Percentiles rank a stretch among this genome's conserved stretches.
These are phyloP conservation scores for Xylaria sp. DNA, from an alignment of 495 filamentous ascomycete genomes.

Conservation along the genomic window DNA sequence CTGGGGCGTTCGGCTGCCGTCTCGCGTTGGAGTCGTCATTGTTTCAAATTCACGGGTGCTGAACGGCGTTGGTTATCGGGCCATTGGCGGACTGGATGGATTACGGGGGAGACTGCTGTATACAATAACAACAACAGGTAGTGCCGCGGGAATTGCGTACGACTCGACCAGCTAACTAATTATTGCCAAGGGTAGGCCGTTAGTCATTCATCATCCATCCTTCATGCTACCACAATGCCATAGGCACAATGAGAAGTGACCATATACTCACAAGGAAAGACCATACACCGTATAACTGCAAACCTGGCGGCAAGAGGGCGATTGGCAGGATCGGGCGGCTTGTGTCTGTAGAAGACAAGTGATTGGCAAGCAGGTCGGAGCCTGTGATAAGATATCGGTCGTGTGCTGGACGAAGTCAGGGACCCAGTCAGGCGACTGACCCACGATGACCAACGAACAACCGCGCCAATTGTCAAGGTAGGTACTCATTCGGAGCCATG, in stretches of 20 bases:
- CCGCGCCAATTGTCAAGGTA: not conserved
- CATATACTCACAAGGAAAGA: not conserved
- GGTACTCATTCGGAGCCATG: not conserved
- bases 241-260: not conserved
- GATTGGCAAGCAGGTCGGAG: not conserved
- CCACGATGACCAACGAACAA: slow-evolving; percentile 7
- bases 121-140: slow-evolving; percentile 11
- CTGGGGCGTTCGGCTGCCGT: slow-evolving; percentile 40
- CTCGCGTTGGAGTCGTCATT: slow-evolving; percentile 40
- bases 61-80: slow-evolving; percentile 11
- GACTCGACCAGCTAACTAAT: not conserved
- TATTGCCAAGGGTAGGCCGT: not conserved
- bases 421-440: slow-evolving; percentile 12
- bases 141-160: not conserved
- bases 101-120: not conserved
- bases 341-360: not conserved
- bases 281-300: not conserved
- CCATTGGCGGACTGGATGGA: slow-evolving; percentile 6
- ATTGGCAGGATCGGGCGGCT: slow-evolving; percentile 7
- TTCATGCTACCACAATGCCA: not conserved
- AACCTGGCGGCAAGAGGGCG: too few species aligned
- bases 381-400: slow-evolving; percentile 6
- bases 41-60: slow-evolving; percentile 11
- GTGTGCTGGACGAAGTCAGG: slow-evolving; percentile 13
- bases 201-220: too few species aligned